Percentiles rank a stretch among this genome's conserved stretches.
These are phyloP conservation scores for Geotrichum candidum DNA, from an alignment of 1,139 yeast species.

Conservation along the genomic window DNA sequence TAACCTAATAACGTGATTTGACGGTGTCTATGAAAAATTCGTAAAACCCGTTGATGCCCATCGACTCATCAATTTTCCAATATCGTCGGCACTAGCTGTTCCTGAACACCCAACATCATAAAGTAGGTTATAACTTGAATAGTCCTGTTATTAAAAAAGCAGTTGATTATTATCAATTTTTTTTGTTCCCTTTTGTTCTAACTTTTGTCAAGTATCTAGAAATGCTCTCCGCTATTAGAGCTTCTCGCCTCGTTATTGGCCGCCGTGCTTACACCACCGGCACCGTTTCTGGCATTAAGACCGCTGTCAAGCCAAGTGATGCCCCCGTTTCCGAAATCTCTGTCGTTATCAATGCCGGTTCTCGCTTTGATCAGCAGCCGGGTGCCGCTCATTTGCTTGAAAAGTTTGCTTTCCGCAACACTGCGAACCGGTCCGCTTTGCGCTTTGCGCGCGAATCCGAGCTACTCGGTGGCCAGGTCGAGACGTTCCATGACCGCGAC, in stretches of 20 bases:
- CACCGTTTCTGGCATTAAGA: constrained; percentile 37
- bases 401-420: constrained; percentile 77
- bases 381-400: constrained; percentile 85
- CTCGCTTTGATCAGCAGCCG: constrained; percentile 63
- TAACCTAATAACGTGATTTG: neutral
- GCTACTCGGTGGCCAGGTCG: constrained; percentile 78
- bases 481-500: constrained; percentile 73
- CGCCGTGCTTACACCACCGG: constrained; percentile 30
- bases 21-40: neutral
- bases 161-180: neutral
- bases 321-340: constrained; percentile 65
- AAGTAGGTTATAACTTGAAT: neutral
- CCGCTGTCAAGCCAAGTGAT: constrained; percentile 42
- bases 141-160: neutral
- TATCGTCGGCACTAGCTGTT: neutral
- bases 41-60: no score
- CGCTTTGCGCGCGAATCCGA: constrained; percentile 94
- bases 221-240: constrained; percentile 15
- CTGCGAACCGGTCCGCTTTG: constrained; percentile 76
- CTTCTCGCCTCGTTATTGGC: constrained; percentile 11
- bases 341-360: constrained; percentile 81
- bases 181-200: neutral
- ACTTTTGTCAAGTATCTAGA: neutral
- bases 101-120: neutral
- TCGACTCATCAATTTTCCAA: neutral